Evolutionary conservation across 73 alveolate genomes (phyloP), one percentile per base, ranked within the genome.

Genomic region (Stentor coeruleus): DNA sequence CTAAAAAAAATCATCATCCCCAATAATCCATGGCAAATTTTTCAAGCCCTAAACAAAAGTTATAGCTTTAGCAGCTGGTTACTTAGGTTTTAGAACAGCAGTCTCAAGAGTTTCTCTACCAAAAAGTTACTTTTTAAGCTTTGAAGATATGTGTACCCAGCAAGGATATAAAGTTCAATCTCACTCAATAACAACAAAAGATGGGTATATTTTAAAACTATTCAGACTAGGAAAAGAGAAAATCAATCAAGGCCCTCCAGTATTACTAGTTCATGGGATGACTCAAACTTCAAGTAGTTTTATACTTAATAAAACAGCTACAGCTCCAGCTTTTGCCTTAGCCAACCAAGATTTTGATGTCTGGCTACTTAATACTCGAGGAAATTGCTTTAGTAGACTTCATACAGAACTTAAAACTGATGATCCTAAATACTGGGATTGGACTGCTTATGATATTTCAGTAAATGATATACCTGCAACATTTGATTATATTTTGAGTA

Each of bases 401-500:
- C 89, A 83, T 49, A 74, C 20, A 26, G 33, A 6, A 38, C 59
- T 83, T 0, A 49, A 40, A 30, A 74, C 85, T 28, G 84, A 72
- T 14, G 39, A 33, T 40, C 36, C 77, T 36, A 92, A 84, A 82
- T 94, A 82, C 91, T 94, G 97, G 95, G 93, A 89, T 72, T 92
- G 82, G 89, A 82, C 92, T 59, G 91, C 89, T 72, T 88, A 88
- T 58, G 94, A 94, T 26, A 76, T 94, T 87, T 96, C 95, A 20
- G n/a, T 76, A 37, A 87, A 86, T 86, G 98, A 94, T 79, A 39
- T 92, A 58, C 93, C 97, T 11, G 93, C 97, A 11, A 60, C 59
- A 42, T 81, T 94, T 59, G 91, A 90, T 37, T 92, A 89, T 79
- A 85, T 92, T 28, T 74, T 74, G 38, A 39, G 57, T 6, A 82